Evolutionary conservation across 2,329 filamentous ascomycete genomes (phyloP), one percentile per base, ranked within the genome.

Genomic region (Salinomyces thailandicus): DNA sequence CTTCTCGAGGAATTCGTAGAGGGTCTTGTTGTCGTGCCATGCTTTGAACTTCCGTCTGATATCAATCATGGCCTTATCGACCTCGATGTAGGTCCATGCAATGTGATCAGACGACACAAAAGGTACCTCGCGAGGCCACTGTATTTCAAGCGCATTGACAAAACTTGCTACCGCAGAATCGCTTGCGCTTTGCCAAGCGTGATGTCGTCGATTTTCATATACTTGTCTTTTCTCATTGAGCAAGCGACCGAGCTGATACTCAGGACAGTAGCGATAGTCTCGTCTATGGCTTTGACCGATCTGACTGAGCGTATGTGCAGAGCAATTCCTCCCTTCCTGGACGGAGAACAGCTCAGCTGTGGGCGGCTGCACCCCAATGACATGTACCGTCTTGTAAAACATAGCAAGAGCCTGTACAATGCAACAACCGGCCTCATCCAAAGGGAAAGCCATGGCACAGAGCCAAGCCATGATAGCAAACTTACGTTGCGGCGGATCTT

Each of bases 391-490:
- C 68, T 2, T 64, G 51, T 1, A 47, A 5, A 1, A 70, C 37
- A 1, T 9, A 0, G 66, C 53, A 1, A 77, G 45, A 0, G 62
- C 53, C 28, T 61, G 57, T 1, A 75, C 31, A 0, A 67, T 30
- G 1, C 50, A 45, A 48, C 69, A 61, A n/a, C 69, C 51, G 1
- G 54, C 51, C 18, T 55, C 44, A 0, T 49, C 17, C 0, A 24
- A n/a, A 7, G 55, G 48, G 40, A 67, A 75, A 0, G 63, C 58
- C n/a, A 75, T 48, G 0, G 61, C 45, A 1, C 59, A 62, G 3
- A 53, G 36, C 52, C 50, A 53, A 8, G 48, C 43, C 22, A 42
- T 40, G 9, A 50, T 19, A 3, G 30, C 29, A 31, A 44, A 49
- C n/a, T 33, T 44, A 13, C 5, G 24, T 16, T 26, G 33, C 7